phyloP scores from a whole-genome alignment of 306 rosid genomes.

The Citrullus mucosospermus region DNA sequence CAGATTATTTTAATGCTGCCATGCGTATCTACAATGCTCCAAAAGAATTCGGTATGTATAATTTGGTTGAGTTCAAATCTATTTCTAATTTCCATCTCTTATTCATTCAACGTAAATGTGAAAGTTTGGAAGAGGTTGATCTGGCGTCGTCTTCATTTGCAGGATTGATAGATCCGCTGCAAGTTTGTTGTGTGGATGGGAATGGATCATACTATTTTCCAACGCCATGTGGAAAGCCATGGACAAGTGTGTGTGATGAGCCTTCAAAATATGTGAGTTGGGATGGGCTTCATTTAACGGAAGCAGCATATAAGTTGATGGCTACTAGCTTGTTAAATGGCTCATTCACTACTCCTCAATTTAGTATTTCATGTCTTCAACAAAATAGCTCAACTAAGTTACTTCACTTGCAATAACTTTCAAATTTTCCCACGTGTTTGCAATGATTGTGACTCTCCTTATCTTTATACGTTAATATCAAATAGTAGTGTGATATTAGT shows the following conservation, averaged over 20 bases:
- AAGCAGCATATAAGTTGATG: conserved; percentile 5
- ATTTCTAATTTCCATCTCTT: no score
- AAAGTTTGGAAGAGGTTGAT: no score
- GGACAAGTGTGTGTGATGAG: conserved; percentile 20
- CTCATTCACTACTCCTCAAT: conserved; percentile 9
- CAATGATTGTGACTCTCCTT: no score
- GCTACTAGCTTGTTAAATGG: conserved; percentile 16
- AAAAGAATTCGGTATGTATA: conserved; percentile 19
- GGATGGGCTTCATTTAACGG: conserved; percentile 26
- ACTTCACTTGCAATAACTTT: not conserved
- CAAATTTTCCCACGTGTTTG: no score
- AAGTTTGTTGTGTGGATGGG: conserved; percentile 24
- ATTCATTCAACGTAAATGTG: no score
- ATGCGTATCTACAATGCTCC: conserved; percentile 22
- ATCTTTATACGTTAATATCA: no score
- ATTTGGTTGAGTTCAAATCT: no score
- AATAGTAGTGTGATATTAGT: no score
- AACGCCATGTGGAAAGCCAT: conserved; percentile 11
- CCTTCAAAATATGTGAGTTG: conserved; percentile 30
- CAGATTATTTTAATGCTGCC: conserved; percentile 29
- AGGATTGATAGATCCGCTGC: conserved; percentile 14
- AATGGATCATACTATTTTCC: conserved; percentile 15
- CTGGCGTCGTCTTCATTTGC: not conserved
- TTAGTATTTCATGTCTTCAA: not conserved
- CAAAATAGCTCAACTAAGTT: not conserved